phyloP scores from a whole-genome alignment of 2,329 filamentous ascomycete genomes.

The Ascocoryne sarcoides region DNA sequence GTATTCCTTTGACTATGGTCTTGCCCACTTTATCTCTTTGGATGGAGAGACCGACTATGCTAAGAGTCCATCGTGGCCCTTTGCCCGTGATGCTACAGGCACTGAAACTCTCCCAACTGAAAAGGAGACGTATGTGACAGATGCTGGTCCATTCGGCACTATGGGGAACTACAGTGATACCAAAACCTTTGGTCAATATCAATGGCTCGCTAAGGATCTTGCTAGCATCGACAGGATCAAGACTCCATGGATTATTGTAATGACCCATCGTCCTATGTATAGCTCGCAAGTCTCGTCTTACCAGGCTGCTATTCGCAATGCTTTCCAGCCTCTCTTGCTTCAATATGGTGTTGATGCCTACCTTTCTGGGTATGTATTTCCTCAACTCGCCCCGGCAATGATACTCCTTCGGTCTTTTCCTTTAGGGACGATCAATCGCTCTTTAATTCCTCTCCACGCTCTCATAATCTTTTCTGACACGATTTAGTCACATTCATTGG shows the following conservation, averaged over 20 bases:
- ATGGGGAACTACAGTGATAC: slow-evolving; percentile 34
- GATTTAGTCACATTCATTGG: slow-evolving; percentile 36
- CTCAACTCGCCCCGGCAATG: no score
- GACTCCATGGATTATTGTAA: slow-evolving; percentile 25
- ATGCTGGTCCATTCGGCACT: slow-evolving; percentile 40
- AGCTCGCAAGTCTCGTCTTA: slow-evolving; percentile 36
- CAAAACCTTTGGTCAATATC: slow-evolving; percentile 34
- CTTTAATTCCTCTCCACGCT: neutral
- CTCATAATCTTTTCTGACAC: slow-evolving; percentile 1
- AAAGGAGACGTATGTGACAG: slow-evolving; percentile 37
- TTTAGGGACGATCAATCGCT: neutral
- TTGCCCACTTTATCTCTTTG: slow-evolving; percentile 42
- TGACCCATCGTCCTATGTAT: slow-evolving; percentile 34
- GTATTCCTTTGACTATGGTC: slow-evolving; percentile 46
- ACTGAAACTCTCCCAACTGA: slow-evolving; percentile 33
- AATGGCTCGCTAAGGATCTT: slow-evolving; percentile 36
- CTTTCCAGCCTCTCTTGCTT: slow-evolving; percentile 38
- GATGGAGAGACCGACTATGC: slow-evolving; percentile 42
- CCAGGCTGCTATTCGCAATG: slow-evolving; percentile 34
- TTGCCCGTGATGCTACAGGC: slow-evolving; percentile 34
- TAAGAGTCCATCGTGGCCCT: slow-evolving; percentile 37
- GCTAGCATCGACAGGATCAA: slow-evolving; percentile 19
- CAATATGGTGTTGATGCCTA: slow-evolving; percentile 39
- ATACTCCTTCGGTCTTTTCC: no score
- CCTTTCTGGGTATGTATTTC: slow-evolving; percentile 28